Conservation (phyloP, 2,329 filamentous ascomycete genomes). For the Talaromyces funiculosus region DNA sequence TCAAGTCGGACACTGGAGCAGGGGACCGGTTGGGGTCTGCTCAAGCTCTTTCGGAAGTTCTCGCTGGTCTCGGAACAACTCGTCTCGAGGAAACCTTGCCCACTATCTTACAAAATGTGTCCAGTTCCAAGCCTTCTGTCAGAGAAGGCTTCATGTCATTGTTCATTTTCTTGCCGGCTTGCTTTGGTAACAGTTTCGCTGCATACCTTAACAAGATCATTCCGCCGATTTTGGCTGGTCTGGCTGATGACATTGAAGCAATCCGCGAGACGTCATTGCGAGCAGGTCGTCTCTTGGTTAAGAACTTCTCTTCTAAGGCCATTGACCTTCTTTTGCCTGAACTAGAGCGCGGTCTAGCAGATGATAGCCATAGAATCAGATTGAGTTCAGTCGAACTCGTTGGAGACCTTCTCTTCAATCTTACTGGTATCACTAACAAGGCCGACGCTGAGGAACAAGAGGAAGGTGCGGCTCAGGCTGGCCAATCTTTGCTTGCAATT, state of each 20-base stretch:
- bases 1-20: slow-evolving; percentile 94
- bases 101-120: slow-evolving; percentile 92
- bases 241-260: slow-evolving; percentile 93
- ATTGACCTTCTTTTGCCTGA: slow-evolving; percentile 93
- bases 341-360: slow-evolving; percentile 90
- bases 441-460: slow-evolving; percentile 73
- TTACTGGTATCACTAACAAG: slow-evolving; percentile 84
- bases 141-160: slow-evolving; percentile 99
- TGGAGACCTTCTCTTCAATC: slow-evolving; percentile 93
- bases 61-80: slow-evolving; percentile 86
- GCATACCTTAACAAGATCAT: slow-evolving; percentile 94
- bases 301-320: slow-evolving; percentile 93
- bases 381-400: slow-evolving; percentile 97
- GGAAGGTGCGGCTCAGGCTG: slow-evolving; percentile 73
- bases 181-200: slow-evolving; percentile 97
- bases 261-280: slow-evolving; percentile 95
- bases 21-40: slow-evolving; percentile 94
- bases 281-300: slow-evolving; percentile 88
- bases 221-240: slow-evolving; percentile 84
- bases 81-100: slow-evolving; percentile 93
- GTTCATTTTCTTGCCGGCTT: slow-evolving; percentile 98
- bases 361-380: slow-evolving; percentile 95
- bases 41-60: slow-evolving; percentile 91
- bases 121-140: slow-evolving; percentile 81
- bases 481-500: slow-evolving; percentile 85